A percentile compares a stretch with the other conserved stretches of the same genome.
Evolutionary conservation across 2,329 filamentous ascomycete genomes (phyloP).

Genomic region (Xylaria sp.): DNA sequence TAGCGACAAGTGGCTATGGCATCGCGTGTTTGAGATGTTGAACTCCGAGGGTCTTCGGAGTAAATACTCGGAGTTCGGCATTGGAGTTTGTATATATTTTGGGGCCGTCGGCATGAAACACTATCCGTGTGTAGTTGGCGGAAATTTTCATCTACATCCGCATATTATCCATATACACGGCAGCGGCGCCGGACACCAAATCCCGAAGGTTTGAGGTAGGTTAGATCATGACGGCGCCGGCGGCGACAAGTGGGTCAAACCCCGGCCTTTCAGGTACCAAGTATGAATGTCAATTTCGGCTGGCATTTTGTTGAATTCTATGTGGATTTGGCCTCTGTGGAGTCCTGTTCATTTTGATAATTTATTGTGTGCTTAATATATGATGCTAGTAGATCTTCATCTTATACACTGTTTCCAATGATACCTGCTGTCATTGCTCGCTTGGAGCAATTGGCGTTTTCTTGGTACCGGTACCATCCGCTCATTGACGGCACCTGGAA

Average conservation of each 20-base stretch:
- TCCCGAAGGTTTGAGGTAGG: not conserved
- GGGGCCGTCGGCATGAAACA: not conserved
- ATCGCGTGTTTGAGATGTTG: not conserved
- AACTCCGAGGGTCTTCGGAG: not conserved
- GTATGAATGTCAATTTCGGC: not conserved
- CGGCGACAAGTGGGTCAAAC: slow-evolving; percentile 18
- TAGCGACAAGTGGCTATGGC: not conserved
- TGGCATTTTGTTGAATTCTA: not conserved
- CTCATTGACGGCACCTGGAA: not conserved
- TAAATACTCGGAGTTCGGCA: not conserved
- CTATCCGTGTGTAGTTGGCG: not conserved
- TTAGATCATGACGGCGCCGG: not conserved
- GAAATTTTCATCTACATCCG: not conserved
- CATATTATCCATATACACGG: not conserved
- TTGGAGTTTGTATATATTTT: not conserved
- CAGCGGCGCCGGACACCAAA: not conserved
- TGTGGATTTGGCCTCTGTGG: not conserved
- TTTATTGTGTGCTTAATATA: slow-evolving; percentile 4
- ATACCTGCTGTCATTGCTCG: slow-evolving; percentile 4
- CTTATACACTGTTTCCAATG: slow-evolving; percentile 13
- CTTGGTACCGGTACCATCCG: too few species aligned
- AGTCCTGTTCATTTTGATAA: not conserved
- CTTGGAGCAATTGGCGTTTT: not conserved
- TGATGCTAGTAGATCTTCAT: not conserved
- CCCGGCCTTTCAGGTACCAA: not conserved